phyloP scores from a whole-genome alignment of 2,329 filamentous ascomycete species.

The Aspergillus viridinutans region DNA sequence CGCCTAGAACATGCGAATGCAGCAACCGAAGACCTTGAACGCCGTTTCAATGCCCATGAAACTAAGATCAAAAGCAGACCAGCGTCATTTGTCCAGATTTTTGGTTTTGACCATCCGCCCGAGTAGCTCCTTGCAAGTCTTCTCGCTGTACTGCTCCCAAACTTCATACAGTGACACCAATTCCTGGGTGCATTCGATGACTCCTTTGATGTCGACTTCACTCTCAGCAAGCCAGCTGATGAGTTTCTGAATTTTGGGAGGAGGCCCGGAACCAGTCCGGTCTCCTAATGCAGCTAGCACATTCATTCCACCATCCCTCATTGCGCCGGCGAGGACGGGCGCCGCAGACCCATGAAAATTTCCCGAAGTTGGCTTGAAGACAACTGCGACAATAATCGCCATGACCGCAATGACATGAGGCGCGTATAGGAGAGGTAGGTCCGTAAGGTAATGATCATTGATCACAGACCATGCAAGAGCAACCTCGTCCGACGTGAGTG shows the following conservation, averaged over 20 bases:
- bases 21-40: background rate
- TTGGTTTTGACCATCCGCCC: constrained; percentile 59
- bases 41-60: background rate
- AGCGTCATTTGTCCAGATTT: constrained; percentile 51
- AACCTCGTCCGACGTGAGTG: constrained; percentile 71
- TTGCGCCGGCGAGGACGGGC: constrained; percentile 28
- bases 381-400: constrained; percentile 77
- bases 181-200: constrained; percentile 88
- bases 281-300: constrained; percentile 33
- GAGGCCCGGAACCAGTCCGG: constrained; percentile 25
- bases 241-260: constrained; percentile 56
- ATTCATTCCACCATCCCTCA: constrained; percentile 35
- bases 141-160: constrained; percentile 64
- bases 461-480: constrained; percentile 75
- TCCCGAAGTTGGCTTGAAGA: constrained; percentile 63
- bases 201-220: constrained; percentile 74
- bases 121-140: constrained; percentile 61
- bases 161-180: constrained; percentile 83
- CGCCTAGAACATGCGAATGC: background rate
- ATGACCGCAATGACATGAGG: constrained; percentile 88
- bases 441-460: constrained; percentile 90
- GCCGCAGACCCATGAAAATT: constrained; percentile 29
- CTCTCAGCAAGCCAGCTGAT: constrained; percentile 82
- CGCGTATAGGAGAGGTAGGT: constrained; percentile 77
- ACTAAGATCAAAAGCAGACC: background rate